phyloP scores from a whole-genome alignment of 1,139 yeast genomes.

The Trichomonascaceae sp. region DNA sequence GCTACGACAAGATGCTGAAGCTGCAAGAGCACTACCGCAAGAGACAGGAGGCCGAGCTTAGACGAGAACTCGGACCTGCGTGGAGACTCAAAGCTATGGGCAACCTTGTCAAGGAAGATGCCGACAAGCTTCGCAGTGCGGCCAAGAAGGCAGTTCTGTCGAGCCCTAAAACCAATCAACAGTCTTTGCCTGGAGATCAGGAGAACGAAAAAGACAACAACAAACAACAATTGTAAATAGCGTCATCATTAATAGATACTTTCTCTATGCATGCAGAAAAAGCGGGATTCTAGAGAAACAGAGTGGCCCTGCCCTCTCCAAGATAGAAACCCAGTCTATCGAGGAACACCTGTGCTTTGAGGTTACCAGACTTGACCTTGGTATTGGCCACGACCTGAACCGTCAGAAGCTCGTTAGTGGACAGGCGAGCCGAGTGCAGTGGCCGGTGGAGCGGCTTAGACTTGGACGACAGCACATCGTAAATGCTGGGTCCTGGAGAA shows the following conservation, averaged over 20 bases:
- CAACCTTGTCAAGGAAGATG: conserved; percentile 24
- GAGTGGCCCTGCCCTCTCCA: conserved; percentile 16
- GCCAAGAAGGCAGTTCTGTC: conserved; percentile 10
- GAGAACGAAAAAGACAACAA: conserved; percentile 1
- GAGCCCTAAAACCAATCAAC: conserved; percentile 2
- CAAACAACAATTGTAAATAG: conserved; percentile 1
- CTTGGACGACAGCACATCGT: conserved; percentile 29
- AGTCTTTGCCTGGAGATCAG: conserved; percentile 3
- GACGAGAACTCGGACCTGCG: conserved; percentile 28
- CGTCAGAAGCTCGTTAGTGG: conserved; percentile 14
- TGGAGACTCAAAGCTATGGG: conserved; percentile 26
- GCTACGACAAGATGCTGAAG: conserved; percentile 40
- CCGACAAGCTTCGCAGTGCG: conserved; percentile 11
- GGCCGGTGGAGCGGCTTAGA: conserved; percentile 13
- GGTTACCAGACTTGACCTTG: conserved; percentile 30
- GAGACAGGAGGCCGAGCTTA: conserved; percentile 21
- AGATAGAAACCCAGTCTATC: conserved; percentile 20
- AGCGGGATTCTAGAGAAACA: conserved; percentile 8
- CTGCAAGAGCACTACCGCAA: conserved; percentile 19
- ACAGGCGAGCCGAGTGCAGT: conserved; percentile 11
- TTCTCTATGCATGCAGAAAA: not conserved
- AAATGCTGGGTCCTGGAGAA: conserved; percentile 28
- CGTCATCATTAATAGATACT: not conserved
- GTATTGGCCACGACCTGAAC: conserved; percentile 37
- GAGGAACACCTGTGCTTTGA: conserved; percentile 31